These are phyloP conservation scores for Cryptosporidium sp. DNA, from an alignment of 169 alveolate species.

Conservation along the genomic window DNA sequence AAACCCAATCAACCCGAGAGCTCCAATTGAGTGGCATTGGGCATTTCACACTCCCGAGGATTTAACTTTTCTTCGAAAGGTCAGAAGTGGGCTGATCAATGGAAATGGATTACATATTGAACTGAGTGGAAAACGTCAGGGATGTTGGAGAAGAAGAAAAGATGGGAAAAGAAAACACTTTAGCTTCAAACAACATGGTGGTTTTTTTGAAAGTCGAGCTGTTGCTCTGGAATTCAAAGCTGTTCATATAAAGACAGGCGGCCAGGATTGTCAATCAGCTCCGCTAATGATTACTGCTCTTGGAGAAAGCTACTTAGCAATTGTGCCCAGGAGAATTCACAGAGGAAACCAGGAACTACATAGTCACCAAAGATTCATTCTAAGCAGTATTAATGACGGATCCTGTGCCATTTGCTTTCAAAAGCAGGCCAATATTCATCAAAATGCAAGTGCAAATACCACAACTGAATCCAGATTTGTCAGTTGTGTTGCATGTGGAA, in stretches of 20 bases:
- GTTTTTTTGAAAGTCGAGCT: constrained; percentile 67
- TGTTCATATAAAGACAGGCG: not conserved
- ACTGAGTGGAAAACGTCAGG: constrained; percentile 67
- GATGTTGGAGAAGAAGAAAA: constrained; percentile 76
- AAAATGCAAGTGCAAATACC: not conserved
- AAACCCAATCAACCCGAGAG: constrained; percentile 23
- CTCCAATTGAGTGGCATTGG: constrained; percentile 73
- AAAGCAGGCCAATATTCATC: not conserved
- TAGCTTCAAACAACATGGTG: constrained; percentile 71
- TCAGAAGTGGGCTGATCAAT: constrained; percentile 54
- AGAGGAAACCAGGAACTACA: constrained; percentile 21
- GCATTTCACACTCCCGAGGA: constrained; percentile 63
- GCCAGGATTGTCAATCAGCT: constrained; percentile 1
- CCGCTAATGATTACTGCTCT: constrained; percentile 45
- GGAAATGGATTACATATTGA: constrained; percentile 73
- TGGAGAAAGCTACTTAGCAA: constrained; percentile 24
- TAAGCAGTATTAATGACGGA: constrained; percentile 29
- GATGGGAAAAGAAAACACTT: constrained; percentile 71
- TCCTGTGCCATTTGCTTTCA: constrained; percentile 56
- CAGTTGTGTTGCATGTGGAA: constrained; percentile 44
- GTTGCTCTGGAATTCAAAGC: constrained; percentile 57
- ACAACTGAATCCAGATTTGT: not conserved
- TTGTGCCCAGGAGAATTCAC: constrained; percentile 54
- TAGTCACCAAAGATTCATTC: not conserved
- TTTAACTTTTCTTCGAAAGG: constrained; percentile 28